A percentile compares a stretch with the other conserved stretches of the same genome.
Evolutionary conservation across 2,329 filamentous ascomycete species (phyloP).

Genomic region (Escovopsis sp.): DNA sequence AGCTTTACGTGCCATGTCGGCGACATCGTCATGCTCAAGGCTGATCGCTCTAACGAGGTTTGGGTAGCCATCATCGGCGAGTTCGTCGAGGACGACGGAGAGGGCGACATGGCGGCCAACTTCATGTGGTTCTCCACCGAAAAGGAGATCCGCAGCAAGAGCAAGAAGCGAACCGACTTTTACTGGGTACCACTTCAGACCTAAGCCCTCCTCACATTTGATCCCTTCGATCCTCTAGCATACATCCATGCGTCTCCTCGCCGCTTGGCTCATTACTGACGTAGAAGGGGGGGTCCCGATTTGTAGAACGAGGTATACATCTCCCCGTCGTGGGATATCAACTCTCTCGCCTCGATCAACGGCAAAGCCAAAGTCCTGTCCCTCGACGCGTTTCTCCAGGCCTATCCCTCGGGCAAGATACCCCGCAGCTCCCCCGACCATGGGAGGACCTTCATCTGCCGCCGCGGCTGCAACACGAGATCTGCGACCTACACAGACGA

Average conservation of each 20-base stretch:
- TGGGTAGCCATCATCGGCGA: conserved; percentile 86
- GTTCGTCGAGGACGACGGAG: conserved; percentile 59
- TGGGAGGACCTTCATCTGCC: conserved; percentile 81
- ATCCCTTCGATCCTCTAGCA: background rate
- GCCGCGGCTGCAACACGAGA: conserved; percentile 75
- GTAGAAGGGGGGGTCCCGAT: too few species aligned
- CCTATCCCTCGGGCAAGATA: conserved; percentile 61
- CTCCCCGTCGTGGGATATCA: conserved; percentile 73
- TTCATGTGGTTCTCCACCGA: conserved; percentile 96
- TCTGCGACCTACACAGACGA: conserved; percentile 87
- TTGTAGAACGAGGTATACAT: conserved; percentile 78
- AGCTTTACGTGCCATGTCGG: conserved; percentile 67
- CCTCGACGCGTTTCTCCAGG: conserved; percentile 46
- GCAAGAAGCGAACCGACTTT: conserved; percentile 69
- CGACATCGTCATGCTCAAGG: conserved; percentile 75
- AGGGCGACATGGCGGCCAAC: conserved; percentile 56
- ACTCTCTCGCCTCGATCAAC: conserved; percentile 78
- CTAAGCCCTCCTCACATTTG: background rate
- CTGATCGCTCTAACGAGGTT: conserved; percentile 70
- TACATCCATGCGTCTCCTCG: too few species aligned
- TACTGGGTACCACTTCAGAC: conserved; percentile 37
- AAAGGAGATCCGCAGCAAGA: conserved; percentile 71
- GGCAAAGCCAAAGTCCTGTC: conserved; percentile 77
- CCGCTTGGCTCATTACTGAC: too few species aligned
- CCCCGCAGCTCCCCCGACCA: conserved; percentile 58